A percentile compares a stretch with the other conserved stretches of the same genome.
Conservation (phyloP, 2,329 filamentous ascomycete species). For the Achaetomium macrosporum region DNA sequence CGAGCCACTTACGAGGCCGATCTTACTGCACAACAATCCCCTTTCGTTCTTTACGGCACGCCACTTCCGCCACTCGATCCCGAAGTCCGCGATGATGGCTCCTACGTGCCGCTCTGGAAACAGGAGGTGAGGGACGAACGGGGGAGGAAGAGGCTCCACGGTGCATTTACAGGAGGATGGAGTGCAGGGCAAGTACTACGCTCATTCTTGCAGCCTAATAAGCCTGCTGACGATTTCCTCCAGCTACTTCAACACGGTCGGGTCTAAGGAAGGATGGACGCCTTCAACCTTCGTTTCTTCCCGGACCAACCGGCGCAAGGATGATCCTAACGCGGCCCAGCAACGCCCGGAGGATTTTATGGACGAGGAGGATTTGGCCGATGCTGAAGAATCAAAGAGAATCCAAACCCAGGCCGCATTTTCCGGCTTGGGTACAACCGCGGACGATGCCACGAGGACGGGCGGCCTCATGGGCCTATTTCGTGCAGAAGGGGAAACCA, state of each 20-base stretch:
- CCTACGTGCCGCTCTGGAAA: conserved; percentile 94
- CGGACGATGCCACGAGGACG: conserved; percentile 45
- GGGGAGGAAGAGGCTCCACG: conserved; percentile 84
- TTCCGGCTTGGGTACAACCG: conserved; percentile 66
- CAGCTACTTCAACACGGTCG: conserved; percentile 96
- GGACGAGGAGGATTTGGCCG: conserved; percentile 92
- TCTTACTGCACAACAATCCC: conserved; percentile 58
- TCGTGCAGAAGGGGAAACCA: conserved; percentile 67
- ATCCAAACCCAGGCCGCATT: conserved; percentile 70
- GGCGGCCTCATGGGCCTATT: conserved; percentile 66
- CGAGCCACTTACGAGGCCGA: conserved; percentile 74
- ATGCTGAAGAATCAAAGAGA: conserved; percentile 70
- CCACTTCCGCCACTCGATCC: conserved; percentile 73
- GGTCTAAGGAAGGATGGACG: conserved; percentile 96
- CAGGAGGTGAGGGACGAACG: conserved; percentile 93
- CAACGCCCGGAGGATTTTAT: conserved; percentile 87
- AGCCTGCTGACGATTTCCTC: conserved; percentile 5
- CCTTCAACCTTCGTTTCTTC: conserved; percentile 90
- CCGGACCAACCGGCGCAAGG: conserved; percentile 68
- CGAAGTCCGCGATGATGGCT: conserved; percentile 78
- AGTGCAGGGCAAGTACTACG: conserved; percentile 74
- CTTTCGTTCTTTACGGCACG: conserved; percentile 77
- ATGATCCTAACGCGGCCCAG: conserved; percentile 46
- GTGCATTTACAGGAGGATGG: conserved; percentile 93
- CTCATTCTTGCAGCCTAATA: not conserved